Conservation (phyloP, 345 rosid species). For the Citrus mangshanensis region DNA sequence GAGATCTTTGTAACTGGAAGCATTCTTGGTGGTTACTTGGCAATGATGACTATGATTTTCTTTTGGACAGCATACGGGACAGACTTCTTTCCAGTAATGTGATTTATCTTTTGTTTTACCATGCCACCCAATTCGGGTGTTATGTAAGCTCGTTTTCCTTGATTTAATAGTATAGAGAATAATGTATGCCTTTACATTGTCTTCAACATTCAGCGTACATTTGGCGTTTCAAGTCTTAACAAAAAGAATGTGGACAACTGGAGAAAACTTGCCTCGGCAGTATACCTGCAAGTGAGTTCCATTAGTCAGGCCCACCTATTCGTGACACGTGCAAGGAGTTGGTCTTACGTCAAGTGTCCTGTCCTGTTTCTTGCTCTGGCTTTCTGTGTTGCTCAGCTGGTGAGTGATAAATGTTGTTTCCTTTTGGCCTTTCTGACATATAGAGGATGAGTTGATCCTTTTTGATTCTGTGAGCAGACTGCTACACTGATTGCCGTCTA, state of each 20-base stretch:
- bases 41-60: too few species aligned
- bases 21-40: too few species aligned
- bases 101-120: neutral
- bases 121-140: neutral
- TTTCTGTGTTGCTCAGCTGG: constrained; percentile 11
- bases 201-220: constrained; percentile 31
- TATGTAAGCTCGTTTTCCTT: neutral
- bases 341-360: constrained; percentile 58
- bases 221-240: constrained; percentile 20
- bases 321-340: constrained; percentile 52
- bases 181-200: too few species aligned
- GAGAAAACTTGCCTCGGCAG: too few species aligned
- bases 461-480: constrained; percentile 27
- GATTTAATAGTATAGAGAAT: neutral
- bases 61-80: constrained; percentile 60
- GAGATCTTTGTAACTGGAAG: too few species aligned
- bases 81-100: constrained; percentile 50
- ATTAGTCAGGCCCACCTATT: constrained; percentile 66
- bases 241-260: neutral
- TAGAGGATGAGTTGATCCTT: too few species aligned
- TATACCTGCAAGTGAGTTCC: constrained; percentile 36
- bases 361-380: constrained; percentile 41
- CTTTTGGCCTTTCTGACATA: too few species aligned
- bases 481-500: constrained; percentile 55
- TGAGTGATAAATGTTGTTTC: too few species aligned